Evolutionary conservation across 2,329 filamentous ascomycete species (phyloP), one percentile per base, ranked within the genome.

Genomic region (Penicillium corylophilum): DNA sequence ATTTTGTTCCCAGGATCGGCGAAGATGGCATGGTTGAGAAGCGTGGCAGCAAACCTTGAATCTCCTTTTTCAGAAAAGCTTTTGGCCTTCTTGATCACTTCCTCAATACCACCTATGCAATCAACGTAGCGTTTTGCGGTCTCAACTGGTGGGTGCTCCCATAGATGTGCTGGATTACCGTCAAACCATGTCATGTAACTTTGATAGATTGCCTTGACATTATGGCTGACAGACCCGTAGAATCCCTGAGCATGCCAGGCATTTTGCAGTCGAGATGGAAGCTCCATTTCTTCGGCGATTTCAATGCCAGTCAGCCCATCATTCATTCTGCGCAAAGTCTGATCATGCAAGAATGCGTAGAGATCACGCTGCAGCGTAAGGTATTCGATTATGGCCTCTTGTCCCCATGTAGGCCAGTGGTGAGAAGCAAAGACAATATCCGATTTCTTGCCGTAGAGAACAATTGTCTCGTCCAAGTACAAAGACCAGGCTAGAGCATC

Each of bases 371-470:
- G 74, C 41, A 70, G 56, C 0, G 61, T 51, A 0, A 77, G 51
- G 36, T 45, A 45, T 13, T 26, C 16, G 18, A 45, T 24, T 15
- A 45, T 16, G 64, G 47, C 41, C 5, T 62, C 53, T 2, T 53
- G 45, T 0, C 70, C 71, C 70, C 71, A 77, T 0, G 71, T 75
- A n/a, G 74, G 74, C 74, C 74, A 77, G 51, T 72, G 61, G 55
- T 77, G 74, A 20, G 67, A 63, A 1, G 64, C 65, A 46, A 75
- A 74, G 3, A 74, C 46, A 2, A 75, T 68, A 5, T 73, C 65
- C 1, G 68, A 44, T 4, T 62, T 50, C 2, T 56, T 42, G 0
- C 66, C 68, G 46, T 66, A 76, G n/a, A 75, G 40, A 12, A 60
- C 62, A 18, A 74, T 62, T 5, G 71, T 59, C 72, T 50, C 76